phyloP scores from a whole-genome alignment of 768 basidiomycete species.

The Phlebiopsis flavidoalba region DNA sequence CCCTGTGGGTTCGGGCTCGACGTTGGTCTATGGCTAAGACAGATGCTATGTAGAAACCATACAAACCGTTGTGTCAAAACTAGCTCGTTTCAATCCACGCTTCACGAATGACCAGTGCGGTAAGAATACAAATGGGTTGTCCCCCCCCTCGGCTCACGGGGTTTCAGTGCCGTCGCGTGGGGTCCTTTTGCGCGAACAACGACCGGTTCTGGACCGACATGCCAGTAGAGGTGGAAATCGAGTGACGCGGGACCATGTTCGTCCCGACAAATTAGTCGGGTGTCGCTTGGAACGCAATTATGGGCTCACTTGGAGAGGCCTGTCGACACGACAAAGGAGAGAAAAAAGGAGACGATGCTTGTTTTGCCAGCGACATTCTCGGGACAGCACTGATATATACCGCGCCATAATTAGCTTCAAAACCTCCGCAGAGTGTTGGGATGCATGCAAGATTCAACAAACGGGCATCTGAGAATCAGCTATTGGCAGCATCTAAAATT shows the following conservation, averaged over 20 bases:
- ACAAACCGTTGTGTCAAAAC: constrained; percentile 29
- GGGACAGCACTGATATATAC: constrained; percentile 17
- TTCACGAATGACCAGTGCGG: constrained; percentile 18
- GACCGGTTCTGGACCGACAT: constrained; percentile 20
- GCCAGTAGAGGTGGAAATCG: constrained; percentile 30
- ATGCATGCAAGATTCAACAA: not conserved
- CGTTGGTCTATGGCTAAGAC: too few relatives aligned
- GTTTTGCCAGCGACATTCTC: constrained; percentile 3
- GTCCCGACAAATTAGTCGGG: constrained; percentile 8
- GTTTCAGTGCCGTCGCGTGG: constrained; percentile 18
- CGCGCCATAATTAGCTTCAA: constrained; percentile 8
- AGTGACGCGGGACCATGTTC: constrained; percentile 30
- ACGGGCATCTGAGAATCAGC: not conserved
- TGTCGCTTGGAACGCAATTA: not conserved
- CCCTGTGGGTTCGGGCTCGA: too few relatives aligned
- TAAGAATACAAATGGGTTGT: constrained; percentile 24
- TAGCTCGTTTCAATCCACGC: too few relatives aligned
- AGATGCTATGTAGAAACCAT: constrained; percentile 28
- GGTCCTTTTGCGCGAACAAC: constrained; percentile 21
- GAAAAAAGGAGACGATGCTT: constrained; percentile 7
- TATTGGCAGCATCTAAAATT: not conserved
- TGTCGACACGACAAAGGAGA: constrained; percentile 6
- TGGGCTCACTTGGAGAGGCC: constrained; percentile 7
- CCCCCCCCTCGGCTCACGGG: too few relatives aligned
- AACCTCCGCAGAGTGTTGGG: constrained; percentile 14